These are phyloP conservation scores for Trametes elegans DNA, from an alignment of 768 basidiomycete species.

Conservation along the genomic window DNA sequence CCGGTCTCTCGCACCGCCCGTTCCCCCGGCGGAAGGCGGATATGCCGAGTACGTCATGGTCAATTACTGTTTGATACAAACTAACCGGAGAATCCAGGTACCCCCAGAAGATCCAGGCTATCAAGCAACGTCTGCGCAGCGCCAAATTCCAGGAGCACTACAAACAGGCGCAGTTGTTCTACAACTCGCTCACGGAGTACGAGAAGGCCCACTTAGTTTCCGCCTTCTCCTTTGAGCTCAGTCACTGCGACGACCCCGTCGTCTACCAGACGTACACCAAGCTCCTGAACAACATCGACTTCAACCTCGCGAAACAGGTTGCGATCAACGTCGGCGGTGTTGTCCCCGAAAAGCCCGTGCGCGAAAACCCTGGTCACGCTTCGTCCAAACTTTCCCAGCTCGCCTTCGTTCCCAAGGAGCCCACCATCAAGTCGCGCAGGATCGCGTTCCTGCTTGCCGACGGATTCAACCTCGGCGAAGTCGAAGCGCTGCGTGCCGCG, in stretches of 20 bases:
- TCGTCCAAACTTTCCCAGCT: constrained; percentile 58
- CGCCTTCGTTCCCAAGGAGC: constrained; percentile 50
- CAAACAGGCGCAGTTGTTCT: constrained; percentile 76
- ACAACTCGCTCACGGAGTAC: constrained; percentile 67
- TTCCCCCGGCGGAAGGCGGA: constrained; percentile 50
- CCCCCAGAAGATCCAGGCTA: constrained; percentile 48
- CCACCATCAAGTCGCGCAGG: constrained; percentile 62
- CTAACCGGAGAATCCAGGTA: constrained; percentile 33
- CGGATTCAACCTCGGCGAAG: constrained; percentile 64
- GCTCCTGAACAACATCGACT: constrained; percentile 69
- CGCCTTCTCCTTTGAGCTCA: constrained; percentile 81
- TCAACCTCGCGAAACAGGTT: constrained; percentile 67
- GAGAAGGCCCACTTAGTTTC: constrained; percentile 72
- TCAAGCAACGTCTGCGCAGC: constrained; percentile 61
- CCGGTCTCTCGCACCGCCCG: constrained; percentile 46
- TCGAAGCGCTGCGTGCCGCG: constrained; percentile 54
- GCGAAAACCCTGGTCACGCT: constrained; percentile 56
- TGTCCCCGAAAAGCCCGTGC: constrained; percentile 49
- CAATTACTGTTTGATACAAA: background rate
- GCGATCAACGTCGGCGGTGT: constrained; percentile 63
- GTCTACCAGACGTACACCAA: constrained; percentile 70
- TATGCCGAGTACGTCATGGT: constrained; percentile 47
- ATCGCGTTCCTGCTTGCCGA: constrained; percentile 78
- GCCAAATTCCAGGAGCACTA: constrained; percentile 79
- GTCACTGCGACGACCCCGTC: constrained; percentile 73